These are phyloP conservation scores for Zygoascus ofunaensis DNA, from an alignment of 805 yeast genomes.

Conservation along the genomic window DNA sequence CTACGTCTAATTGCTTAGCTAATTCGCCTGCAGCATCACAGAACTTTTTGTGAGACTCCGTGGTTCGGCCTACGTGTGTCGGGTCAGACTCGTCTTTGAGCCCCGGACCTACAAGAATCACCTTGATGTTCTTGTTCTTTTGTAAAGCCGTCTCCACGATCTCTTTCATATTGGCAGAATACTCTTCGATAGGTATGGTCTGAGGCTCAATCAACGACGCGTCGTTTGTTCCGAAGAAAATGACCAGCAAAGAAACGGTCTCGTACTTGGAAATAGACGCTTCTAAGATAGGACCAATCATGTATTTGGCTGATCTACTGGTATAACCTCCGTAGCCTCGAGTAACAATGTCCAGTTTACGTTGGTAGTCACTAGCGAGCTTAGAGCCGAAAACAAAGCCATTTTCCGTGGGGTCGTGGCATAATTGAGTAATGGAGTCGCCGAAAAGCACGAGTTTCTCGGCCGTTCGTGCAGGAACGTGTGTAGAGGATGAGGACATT, in stretches of 20 bases:
- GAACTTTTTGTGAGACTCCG: slow-evolving; percentile 39
- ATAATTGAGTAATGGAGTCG: slow-evolving; percentile 58
- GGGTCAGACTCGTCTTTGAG: slow-evolving; percentile 29
- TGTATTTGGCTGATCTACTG: slow-evolving; percentile 46
- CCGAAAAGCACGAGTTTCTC: slow-evolving; percentile 37
- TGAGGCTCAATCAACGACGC: slow-evolving; percentile 36
- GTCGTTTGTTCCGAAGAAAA: slow-evolving; percentile 83
- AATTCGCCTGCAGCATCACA: slow-evolving; percentile 40
- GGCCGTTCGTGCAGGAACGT: neutral
- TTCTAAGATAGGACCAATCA: slow-evolving; percentile 43
- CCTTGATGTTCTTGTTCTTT: slow-evolving; percentile 38
- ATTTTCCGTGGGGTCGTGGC: slow-evolving; percentile 30
- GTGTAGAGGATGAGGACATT: neutral
- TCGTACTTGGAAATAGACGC: slow-evolving; percentile 35
- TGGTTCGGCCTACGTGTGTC: slow-evolving; percentile 34
- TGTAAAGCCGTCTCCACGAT: slow-evolving; percentile 36
- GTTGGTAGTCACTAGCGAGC: slow-evolving; percentile 26
- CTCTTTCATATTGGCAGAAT: slow-evolving; percentile 36
- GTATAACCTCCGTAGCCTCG: slow-evolving; percentile 78
- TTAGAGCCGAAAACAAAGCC: slow-evolving; percentile 45
- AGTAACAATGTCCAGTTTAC: slow-evolving; percentile 58
- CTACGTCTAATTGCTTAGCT: slow-evolving; percentile 39
- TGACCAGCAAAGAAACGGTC: slow-evolving; percentile 35
- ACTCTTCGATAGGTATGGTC: slow-evolving; percentile 44
- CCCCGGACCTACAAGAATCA: slow-evolving; percentile 55